A percentile compares a stretch with the other conserved stretches of the same genome.
phyloP scores from a whole-genome alignment of 441 rosid species.

The Sinapis alba region DNA sequence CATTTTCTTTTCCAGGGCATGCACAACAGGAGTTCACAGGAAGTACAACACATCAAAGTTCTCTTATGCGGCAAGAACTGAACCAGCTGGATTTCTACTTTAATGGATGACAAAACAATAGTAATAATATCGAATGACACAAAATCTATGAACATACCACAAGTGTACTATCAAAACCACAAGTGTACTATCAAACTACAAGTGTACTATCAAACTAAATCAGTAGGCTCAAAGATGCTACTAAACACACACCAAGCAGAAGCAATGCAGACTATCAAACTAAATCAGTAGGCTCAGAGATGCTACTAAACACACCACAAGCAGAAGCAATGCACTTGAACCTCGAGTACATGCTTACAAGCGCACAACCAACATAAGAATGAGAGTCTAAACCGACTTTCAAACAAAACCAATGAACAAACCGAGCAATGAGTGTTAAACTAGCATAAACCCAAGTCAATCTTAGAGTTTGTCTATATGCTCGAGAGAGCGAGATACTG shows the following conservation, averaged over 20 bases:
- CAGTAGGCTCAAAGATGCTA: too few species aligned
- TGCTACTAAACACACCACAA: slow-evolving; percentile 46
- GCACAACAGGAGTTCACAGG: slow-evolving; percentile 79
- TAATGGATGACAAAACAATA: slow-evolving; percentile 30
- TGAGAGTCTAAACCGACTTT: slow-evolving; percentile 58
- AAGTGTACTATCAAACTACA: too few species aligned
- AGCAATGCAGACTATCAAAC: too few species aligned
- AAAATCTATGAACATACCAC: too few species aligned
- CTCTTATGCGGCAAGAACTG: slow-evolving; percentile 64
- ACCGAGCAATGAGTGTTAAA: slow-evolving; percentile 52
- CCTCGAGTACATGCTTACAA: slow-evolving; percentile 77
- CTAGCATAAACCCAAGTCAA: too few species aligned
- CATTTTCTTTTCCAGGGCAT: slow-evolving; percentile 48
- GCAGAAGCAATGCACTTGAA: slow-evolving; percentile 63
- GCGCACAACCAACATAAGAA: slow-evolving; percentile 62
- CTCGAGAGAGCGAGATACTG: too few species aligned
- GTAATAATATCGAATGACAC: slow-evolving; percentile 12
- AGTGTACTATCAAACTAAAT: too few species aligned
- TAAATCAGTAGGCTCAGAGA: slow-evolving; percentile 60
- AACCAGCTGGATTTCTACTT: slow-evolving; percentile 70
- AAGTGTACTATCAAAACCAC: too few species aligned
- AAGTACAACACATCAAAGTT: slow-evolving; percentile 81
- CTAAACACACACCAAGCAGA: too few species aligned
- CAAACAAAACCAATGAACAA: slow-evolving; percentile 70
- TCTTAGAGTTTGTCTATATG: too few species aligned